Evolutionary conservation across 805 yeast genomes (phyloP).

Genomic region (Pichia thaimueangensis): DNA sequence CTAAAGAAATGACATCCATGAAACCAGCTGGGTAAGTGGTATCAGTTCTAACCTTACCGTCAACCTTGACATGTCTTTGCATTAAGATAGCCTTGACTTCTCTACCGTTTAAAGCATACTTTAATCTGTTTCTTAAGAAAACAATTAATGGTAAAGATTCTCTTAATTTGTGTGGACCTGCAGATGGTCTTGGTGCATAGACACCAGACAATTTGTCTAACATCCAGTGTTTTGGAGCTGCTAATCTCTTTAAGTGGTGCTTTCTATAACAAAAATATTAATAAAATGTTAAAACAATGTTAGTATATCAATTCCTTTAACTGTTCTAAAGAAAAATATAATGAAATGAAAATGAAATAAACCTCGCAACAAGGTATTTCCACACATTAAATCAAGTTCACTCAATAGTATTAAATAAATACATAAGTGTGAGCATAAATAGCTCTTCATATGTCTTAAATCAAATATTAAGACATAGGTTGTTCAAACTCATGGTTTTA

Average conservation of each 20-base stretch:
- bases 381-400: background rate
- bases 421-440: slow-evolving; percentile 2
- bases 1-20: slow-evolving; percentile 97
- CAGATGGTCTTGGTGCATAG: slow-evolving; percentile 99
- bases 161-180: slow-evolving; percentile 99
- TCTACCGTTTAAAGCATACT: slow-evolving; percentile 98
- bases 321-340: no score
- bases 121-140: slow-evolving; percentile 96
- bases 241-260: slow-evolving; percentile 99
- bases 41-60: slow-evolving; percentile 99
- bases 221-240: slow-evolving; percentile 99
- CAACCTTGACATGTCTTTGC: slow-evolving; percentile 98
- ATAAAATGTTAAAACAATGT: background rate
- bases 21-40: slow-evolving; percentile 98
- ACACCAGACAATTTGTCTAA: slow-evolving; percentile 99
- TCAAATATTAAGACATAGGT: slow-evolving; percentile 8
- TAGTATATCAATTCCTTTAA: background rate
- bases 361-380: no score
- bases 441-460: slow-evolving; percentile 7
- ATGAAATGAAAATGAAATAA: no score
- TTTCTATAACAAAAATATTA: slow-evolving; percentile 45
- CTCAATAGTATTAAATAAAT: no score
- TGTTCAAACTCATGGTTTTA: background rate
- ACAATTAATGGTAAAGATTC: slow-evolving; percentile 96
- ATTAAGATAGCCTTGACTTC: slow-evolving; percentile 96